phyloP scores from a whole-genome alignment of 352 stramenopile species.

The Globisporangium ultimum region DNA sequence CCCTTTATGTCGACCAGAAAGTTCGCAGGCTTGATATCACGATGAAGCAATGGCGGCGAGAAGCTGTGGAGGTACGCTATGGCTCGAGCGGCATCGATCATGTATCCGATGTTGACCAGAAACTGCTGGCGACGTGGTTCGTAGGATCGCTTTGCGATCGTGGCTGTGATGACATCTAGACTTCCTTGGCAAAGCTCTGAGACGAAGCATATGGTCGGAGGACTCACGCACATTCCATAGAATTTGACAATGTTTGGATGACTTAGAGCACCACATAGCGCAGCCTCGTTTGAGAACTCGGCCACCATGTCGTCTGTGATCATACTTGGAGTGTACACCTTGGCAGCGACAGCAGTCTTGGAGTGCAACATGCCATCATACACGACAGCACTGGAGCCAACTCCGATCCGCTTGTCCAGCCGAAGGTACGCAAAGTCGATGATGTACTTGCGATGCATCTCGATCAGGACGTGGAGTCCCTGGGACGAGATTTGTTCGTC shows the following conservation, averaged over 20 bases:
- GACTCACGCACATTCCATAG: slow-evolving; percentile 61
- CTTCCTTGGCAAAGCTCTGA: slow-evolving; percentile 64
- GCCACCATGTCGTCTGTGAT: slow-evolving; percentile 62
- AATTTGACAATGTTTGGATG: slow-evolving; percentile 68
- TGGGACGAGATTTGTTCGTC: slow-evolving; percentile 50
- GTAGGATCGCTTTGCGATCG: slow-evolving; percentile 28
- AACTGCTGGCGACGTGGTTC: slow-evolving; percentile 49
- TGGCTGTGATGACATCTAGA: slow-evolving; percentile 48
- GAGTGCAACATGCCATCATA: slow-evolving; percentile 50
- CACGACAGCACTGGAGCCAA: slow-evolving; percentile 43
- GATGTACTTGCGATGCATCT: slow-evolving; percentile 38
- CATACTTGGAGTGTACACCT: slow-evolving; percentile 65
- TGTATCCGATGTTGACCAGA: slow-evolving; percentile 56
- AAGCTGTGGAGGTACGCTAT: slow-evolving; percentile 80
- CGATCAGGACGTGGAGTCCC: slow-evolving; percentile 44
- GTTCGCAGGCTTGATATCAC: slow-evolving; percentile 75
- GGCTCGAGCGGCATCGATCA: slow-evolving; percentile 60
- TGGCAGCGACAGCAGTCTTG: slow-evolving; percentile 49
- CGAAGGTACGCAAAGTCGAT: slow-evolving; percentile 74
- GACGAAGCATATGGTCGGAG: slow-evolving; percentile 59
- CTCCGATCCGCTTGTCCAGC: slow-evolving; percentile 44
- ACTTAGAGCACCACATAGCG: slow-evolving; percentile 52
- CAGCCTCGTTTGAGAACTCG: slow-evolving; percentile 56
- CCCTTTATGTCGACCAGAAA: slow-evolving; percentile 61
- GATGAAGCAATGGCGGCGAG: slow-evolving; percentile 63